Evolutionary conservation across 2,329 filamentous ascomycete genomes (phyloP).

Genomic region (Sclerotiophoma versabilis): DNA sequence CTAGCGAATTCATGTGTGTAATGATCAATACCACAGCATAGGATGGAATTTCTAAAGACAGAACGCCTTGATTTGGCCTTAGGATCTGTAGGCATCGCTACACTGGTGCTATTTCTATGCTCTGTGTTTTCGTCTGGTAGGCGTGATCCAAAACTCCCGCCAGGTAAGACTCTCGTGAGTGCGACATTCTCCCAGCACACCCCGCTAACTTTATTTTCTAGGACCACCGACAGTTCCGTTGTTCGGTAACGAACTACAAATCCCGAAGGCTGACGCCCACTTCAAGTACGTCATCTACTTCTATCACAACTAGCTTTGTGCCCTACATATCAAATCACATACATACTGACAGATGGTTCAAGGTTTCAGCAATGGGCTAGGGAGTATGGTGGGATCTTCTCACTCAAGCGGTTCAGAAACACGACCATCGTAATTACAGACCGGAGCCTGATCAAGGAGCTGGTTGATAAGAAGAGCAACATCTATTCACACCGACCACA

Average conservation of each 20-base stretch:
- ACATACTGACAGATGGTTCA: neutral
- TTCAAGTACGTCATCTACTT: constrained; percentile 8
- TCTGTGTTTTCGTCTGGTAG: constrained; percentile 5
- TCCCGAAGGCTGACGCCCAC: constrained; percentile 14
- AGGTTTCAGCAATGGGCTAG: constrained; percentile 15
- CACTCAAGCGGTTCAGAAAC: constrained; percentile 13
- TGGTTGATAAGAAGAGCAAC: constrained; percentile 15
- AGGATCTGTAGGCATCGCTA: neutral
- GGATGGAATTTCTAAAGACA: neutral
- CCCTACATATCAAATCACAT: neutral
- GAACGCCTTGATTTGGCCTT: neutral
- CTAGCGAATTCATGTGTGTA: neutral
- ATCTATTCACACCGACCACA: constrained; percentile 16
- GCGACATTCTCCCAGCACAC: neutral
- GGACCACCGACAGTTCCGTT: constrained; percentile 16
- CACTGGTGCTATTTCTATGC: constrained; percentile 6
- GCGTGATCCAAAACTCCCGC: constrained; percentile 7
- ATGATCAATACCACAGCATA: neutral
- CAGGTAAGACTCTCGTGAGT: constrained; percentile 3
- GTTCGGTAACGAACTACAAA: constrained; percentile 18
- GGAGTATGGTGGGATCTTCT: constrained; percentile 20
- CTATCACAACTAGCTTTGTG: neutral
- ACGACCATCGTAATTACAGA: constrained; percentile 17
- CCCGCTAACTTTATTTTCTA: neutral
- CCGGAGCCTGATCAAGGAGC: constrained; percentile 8